Evolutionary conservation across 345 rosid genomes (phyloP).

Genomic region (Linum tenue): DNA sequence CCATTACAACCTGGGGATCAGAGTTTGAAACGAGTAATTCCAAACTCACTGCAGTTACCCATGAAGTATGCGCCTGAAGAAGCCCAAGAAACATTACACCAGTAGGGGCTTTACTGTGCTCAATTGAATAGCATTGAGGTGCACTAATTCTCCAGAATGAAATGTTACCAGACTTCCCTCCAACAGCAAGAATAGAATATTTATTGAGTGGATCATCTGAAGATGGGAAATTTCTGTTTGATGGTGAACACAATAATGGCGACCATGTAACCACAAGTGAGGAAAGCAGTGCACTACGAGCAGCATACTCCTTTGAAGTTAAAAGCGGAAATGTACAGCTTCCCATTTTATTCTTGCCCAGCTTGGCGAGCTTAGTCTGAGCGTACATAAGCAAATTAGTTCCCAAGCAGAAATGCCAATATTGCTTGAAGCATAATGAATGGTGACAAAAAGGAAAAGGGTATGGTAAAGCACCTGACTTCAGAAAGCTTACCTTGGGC

Average conservation of each 20-base stretch:
- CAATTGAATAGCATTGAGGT: constrained; percentile 58
- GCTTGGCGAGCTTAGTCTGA: constrained; percentile 18
- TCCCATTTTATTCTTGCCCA: not conserved
- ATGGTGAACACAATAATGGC: constrained; percentile 30
- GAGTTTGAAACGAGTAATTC: constrained; percentile 38
- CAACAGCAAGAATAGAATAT: constrained; percentile 80
- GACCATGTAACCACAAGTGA: constrained; percentile 78
- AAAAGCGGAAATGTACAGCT: constrained; percentile 27
- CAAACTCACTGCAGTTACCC: constrained; percentile 72
- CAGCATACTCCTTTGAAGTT: constrained; percentile 56
- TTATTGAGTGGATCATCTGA: constrained; percentile 29
- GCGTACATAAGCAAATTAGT: constrained; percentile 1
- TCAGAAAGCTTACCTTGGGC: constrained; percentile 26
- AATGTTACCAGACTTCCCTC: constrained; percentile 70
- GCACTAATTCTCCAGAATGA: constrained; percentile 70
- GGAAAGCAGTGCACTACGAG: constrained; percentile 55
- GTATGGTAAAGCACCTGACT: not conserved
- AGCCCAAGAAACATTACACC: constrained; percentile 38
- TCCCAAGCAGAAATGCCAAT: not conserved
- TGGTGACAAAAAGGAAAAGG: not conserved
- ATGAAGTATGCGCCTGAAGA: constrained; percentile 67
- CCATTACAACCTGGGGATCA: constrained; percentile 48
- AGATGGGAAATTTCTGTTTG: constrained; percentile 20
- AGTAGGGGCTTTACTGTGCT: constrained; percentile 31
- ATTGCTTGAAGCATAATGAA: not conserved